Percentiles rank a stretch among this genome's conserved stretches.
phyloP scores from a whole-genome alignment of 75 land plant genomes.

The Selaginella moellendorffii region DNA sequence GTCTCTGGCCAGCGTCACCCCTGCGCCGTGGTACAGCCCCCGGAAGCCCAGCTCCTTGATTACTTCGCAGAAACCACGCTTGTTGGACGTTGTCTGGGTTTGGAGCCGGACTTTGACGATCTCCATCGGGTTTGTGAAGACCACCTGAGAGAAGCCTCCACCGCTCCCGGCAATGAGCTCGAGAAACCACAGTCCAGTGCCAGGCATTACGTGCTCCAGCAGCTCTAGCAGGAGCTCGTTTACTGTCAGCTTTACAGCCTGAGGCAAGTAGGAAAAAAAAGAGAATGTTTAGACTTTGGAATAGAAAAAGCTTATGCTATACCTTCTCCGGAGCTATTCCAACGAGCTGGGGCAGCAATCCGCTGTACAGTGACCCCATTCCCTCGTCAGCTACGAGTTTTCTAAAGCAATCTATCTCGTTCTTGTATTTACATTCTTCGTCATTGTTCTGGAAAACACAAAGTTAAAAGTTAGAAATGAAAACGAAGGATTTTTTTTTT shows the following conservation, averaged over 20 bases:
- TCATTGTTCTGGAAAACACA: conserved; percentile 9
- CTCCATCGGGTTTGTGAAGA: conserved; percentile 33
- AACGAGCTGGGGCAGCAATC: conserved; percentile 25
- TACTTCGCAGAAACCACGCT: conserved; percentile 15
- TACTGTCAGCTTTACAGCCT: conserved; percentile 31
- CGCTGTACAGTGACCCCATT: conserved; percentile 21
- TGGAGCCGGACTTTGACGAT: conserved; percentile 26
- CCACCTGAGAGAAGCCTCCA: conserved; percentile 27
- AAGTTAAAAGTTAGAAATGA: background rate
- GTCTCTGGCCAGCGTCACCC: conserved; percentile 25
- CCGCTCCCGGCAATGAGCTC: conserved; percentile 33
- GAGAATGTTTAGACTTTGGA: background rate
- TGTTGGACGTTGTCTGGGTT: conserved; percentile 15
- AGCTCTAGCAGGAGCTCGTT: conserved; percentile 19
- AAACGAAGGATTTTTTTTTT: background rate
- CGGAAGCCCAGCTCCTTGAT: conserved; percentile 18
- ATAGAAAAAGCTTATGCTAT: background rate
- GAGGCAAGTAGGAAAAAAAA: no score
- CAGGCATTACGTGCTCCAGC: conserved; percentile 27
- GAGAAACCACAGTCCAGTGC: conserved; percentile 20
- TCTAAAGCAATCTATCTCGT: conserved; percentile 23
- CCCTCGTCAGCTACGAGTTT: conserved; percentile 25
- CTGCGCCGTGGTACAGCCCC: conserved; percentile 22
- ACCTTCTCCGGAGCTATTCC: conserved; percentile 37
- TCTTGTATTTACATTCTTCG: conserved; percentile 15